These are phyloP conservation scores for Suillus americanus DNA, from an alignment of 768 basidiomycete genomes.

Conservation along the genomic window DNA sequence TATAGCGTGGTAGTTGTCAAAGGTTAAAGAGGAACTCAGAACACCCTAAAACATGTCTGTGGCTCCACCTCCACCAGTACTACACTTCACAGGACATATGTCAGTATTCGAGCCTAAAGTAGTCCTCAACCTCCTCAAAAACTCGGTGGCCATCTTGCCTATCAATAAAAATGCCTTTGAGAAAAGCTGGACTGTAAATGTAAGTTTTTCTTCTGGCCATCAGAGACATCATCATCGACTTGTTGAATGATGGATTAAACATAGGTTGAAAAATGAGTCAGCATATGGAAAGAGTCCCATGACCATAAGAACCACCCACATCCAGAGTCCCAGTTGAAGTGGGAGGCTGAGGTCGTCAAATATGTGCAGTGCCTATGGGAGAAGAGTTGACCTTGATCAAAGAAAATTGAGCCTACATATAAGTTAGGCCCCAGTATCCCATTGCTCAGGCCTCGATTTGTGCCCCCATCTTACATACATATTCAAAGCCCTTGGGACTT, in stretches of 20 bases:
- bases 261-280: constrained; percentile 3
- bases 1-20: too few species aligned
- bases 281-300: neutral
- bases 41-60: too few species aligned
- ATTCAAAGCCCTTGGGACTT: neutral
- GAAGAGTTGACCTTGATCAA: constrained; percentile 2
- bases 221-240: neutral
- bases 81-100: constrained; percentile 1
- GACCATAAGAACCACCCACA: constrained; percentile 1
- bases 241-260: neutral
- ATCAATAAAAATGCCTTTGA: neutral
- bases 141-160: neutral
- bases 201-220: neutral
- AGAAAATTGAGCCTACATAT: constrained; percentile 3
- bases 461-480: constrained; percentile 19
- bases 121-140: constrained; percentile 3
- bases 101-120: constrained; percentile 14
- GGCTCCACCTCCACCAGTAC: too few species aligned
- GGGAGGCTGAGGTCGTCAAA: constrained; percentile 20
- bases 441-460: constrained; percentile 22
- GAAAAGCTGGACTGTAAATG: constrained; percentile 1
- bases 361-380: constrained; percentile 19
- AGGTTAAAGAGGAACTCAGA: too few species aligned
- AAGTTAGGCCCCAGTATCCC: constrained; percentile 12
- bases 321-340: constrained; percentile 17